These are phyloP conservation scores for Entomortierella chlamydospora DNA, from an alignment of 192 early-diverging fungal species.

Conservation along the genomic window DNA sequence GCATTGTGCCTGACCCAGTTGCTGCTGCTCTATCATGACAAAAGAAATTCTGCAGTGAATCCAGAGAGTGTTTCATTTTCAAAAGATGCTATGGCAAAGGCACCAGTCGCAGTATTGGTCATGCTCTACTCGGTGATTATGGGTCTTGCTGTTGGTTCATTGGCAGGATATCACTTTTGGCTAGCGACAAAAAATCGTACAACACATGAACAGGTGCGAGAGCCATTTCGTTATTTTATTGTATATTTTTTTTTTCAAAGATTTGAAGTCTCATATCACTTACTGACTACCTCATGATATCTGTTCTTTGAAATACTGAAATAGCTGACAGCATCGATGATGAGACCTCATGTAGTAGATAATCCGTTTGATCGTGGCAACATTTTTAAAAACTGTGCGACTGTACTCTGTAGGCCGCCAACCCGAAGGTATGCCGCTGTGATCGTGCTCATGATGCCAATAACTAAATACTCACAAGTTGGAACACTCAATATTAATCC, in stretches of 20 bases:
- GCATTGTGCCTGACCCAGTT: constrained; percentile 72
- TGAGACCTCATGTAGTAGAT: constrained; percentile 43
- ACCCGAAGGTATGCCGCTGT: constrained; percentile 54
- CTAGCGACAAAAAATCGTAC: constrained; percentile 81
- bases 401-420: constrained; percentile 67
- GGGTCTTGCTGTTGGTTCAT: constrained; percentile 74
- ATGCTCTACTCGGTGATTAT: constrained; percentile 70
- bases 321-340: constrained; percentile 54
- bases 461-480: too few relatives aligned
- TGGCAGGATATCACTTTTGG: constrained; percentile 82
- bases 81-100: constrained; percentile 35
- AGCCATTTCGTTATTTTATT: too few relatives aligned
- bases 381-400: constrained; percentile 59
- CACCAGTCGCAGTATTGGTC: constrained; percentile 65
- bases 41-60: constrained; percentile 1
- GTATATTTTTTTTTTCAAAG: not conserved
- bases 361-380: constrained; percentile 67
- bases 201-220: constrained; percentile 86
- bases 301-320: not conserved
- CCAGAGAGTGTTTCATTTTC: constrained; percentile 8
- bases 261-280: too few relatives aligned
- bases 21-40: constrained; percentile 42
- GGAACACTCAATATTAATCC: not conserved
- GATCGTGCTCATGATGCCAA: too few relatives aligned
- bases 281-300: not conserved